Conservation (phyloP, 139 green algal species). For the Pleodorina starrii region DNA sequence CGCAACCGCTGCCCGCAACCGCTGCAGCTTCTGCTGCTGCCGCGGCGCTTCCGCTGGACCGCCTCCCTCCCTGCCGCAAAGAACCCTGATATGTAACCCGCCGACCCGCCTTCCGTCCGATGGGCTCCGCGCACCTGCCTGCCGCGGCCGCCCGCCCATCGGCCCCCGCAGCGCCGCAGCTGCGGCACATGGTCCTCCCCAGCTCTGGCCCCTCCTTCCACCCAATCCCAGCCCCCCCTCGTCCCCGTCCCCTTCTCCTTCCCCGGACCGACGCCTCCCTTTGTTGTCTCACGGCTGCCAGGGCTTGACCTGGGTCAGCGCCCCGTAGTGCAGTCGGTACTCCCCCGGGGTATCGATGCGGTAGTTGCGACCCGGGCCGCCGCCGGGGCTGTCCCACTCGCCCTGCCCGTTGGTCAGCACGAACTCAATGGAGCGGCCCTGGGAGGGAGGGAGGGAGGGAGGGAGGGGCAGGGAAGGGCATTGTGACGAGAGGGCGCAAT, state of each 20-base stretch:
- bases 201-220: too few relatives aligned
- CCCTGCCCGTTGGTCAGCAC: conserved; percentile 42
- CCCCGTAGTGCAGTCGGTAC: conserved; percentile 47
- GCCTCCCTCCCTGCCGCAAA: too few relatives aligned
- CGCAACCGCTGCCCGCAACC: too few relatives aligned
- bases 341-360: conserved; percentile 11
- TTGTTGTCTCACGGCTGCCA: conserved; percentile 33
- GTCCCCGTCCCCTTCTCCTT: not conserved
- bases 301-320: conserved; percentile 15
- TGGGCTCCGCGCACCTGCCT: too few relatives aligned
- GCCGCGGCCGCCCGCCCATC: too few relatives aligned
- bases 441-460: not conserved
- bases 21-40: too few relatives aligned
- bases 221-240: not conserved
- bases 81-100: too few relatives aligned
- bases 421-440: conserved; percentile 36
- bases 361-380: conserved; percentile 28
- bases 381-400: conserved; percentile 33
- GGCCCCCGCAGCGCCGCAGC: too few relatives aligned
- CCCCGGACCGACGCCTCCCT: not conserved
- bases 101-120: too few relatives aligned
- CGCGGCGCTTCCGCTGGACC: too few relatives aligned
- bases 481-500: too few relatives aligned
- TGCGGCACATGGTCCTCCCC: too few relatives aligned
- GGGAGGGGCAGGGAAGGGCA: not conserved